phyloP scores from a whole-genome alignment of 176 grass and related monocot genomes.

The Chrysopogon serrulatus region DNA sequence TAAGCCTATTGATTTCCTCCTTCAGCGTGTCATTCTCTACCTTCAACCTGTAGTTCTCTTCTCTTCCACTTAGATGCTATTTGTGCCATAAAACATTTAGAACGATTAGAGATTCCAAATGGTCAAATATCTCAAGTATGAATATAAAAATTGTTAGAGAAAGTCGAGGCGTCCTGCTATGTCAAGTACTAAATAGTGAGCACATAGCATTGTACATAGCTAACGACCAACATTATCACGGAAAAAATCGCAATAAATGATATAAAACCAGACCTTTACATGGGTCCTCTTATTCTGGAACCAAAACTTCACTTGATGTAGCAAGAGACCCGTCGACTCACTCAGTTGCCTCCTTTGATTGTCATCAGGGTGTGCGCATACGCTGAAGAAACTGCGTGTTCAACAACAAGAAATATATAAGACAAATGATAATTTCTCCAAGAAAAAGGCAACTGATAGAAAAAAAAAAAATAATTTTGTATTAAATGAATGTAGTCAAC shows the following conservation, averaged over 20 bases:
- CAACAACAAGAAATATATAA: slow-evolving; percentile 6
- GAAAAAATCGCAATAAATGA: slow-evolving; percentile 2
- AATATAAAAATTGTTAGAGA: background rate
- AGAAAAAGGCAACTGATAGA: background rate
- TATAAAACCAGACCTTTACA: slow-evolving; percentile 29
- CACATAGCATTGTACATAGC: background rate
- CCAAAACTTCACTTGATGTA: slow-evolving; percentile 47
- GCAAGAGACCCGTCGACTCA: background rate
- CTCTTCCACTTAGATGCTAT: slow-evolving; percentile 36
- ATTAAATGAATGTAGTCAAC: background rate
- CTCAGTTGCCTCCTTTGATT: slow-evolving; percentile 19
- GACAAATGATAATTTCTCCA: background rate
- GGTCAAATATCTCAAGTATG: background rate
- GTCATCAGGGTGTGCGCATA: slow-evolving; percentile 33
- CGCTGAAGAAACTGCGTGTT: slow-evolving; percentile 34
- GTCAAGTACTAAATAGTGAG: background rate
- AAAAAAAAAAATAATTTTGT: background rate
- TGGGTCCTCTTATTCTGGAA: slow-evolving; percentile 52
- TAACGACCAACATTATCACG: background rate
- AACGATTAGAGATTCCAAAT: slow-evolving; percentile 6
- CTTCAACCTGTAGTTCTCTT: slow-evolving; percentile 54
- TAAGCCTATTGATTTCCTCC: slow-evolving; percentile 41
- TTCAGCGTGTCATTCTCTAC: slow-evolving; percentile 49
- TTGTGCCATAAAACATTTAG: slow-evolving; percentile 1
- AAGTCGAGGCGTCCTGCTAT: background rate